Evolutionary conservation across 2,329 filamentous ascomycete species (phyloP), one percentile per base, ranked within the genome.

Genomic region (Colletotrichum sp.): DNA sequence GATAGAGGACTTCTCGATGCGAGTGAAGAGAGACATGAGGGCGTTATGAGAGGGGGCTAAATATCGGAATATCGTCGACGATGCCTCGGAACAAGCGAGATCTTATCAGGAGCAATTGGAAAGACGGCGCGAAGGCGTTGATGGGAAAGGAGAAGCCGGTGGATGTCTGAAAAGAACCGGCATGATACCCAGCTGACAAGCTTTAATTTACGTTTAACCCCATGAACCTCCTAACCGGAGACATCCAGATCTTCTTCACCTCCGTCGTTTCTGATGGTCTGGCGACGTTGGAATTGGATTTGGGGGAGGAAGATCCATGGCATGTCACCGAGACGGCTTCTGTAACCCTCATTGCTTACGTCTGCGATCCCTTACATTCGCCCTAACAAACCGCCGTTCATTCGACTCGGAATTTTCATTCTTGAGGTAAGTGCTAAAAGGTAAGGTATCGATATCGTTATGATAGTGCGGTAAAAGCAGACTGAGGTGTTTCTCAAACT

Each of bases 381-480:
- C 0, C n/a, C 18, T 5, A 48, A 48, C 5, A 22, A 4, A 13
- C 43, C 10, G 2, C 18, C 6, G 0, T 48, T 48, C 43, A 22
- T 13, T 22, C n/a, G 9, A 48, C n/a, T 48, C 10, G 1, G 18
- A 1, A 43, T n/a, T 43, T 2, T n/a, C 39, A 12, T 10, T 43
- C 9, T 6, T n/a, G 16, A 43, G 39, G 39, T n/a, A 43, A 43
- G 8, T 43, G 43, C 43, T 3, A 13, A 2, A 22, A 48, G 9
- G 3, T 6, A 9, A n/a, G 39, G 0, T 2, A 48, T 48, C 9
- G 9, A 22, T 22, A 4, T 22, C 4, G 3, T 0, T 8, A 22
- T 48, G n/a, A 48, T 22, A 0, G 13, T 48, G 18, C 9, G 43
- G 43, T 13, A 9, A 13, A 0, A 48, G 43, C 10, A 48, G 43